Evolutionary conservation across 116 monocot species (phyloP).

Genomic region (Papilionanthe hybrid): DNA sequence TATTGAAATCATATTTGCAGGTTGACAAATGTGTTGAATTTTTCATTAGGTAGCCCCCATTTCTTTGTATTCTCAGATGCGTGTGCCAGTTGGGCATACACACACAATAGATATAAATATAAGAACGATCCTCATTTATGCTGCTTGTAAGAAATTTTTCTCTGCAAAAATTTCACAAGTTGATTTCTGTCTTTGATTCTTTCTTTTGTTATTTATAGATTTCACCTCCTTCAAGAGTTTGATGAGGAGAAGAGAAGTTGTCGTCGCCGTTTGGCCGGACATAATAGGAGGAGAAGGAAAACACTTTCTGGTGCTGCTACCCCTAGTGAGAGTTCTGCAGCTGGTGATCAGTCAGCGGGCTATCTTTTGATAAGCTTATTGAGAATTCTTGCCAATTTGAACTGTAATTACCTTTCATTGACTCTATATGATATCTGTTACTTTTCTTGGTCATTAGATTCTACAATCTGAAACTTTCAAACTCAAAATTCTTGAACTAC

Average conservation of each 20-base stretch:
- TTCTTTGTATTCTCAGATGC: background rate
- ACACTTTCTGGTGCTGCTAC: constrained; percentile 35
- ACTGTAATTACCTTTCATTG: constrained; percentile 31
- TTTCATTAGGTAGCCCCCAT: background rate
- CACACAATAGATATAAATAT: background rate
- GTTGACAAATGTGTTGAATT: background rate
- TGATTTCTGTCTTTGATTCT: background rate
- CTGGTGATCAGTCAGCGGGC: constrained; percentile 38
- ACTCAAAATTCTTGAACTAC: background rate
- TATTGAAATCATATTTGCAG: background rate
- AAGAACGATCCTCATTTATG: background rate
- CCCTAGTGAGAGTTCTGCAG: constrained; percentile 29
- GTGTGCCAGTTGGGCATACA: background rate
- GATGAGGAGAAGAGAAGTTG: constrained; percentile 95
- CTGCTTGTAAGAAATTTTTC: background rate
- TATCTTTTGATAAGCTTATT: constrained; percentile 61
- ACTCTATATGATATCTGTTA: background rate
- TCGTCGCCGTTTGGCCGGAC: constrained; percentile 76
- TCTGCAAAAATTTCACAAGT: background rate
- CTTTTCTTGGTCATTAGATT: background rate
- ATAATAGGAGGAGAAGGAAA: constrained; percentile 82
- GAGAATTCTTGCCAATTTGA: constrained; percentile 59
- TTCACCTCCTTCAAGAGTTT: constrained; percentile 94
- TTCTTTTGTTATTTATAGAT: constrained; percentile 32
- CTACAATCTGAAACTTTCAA: background rate